Conservation (phyloP, 1,139 yeast genomes). For the Nakaseomyces uthaithaninus region DNA sequence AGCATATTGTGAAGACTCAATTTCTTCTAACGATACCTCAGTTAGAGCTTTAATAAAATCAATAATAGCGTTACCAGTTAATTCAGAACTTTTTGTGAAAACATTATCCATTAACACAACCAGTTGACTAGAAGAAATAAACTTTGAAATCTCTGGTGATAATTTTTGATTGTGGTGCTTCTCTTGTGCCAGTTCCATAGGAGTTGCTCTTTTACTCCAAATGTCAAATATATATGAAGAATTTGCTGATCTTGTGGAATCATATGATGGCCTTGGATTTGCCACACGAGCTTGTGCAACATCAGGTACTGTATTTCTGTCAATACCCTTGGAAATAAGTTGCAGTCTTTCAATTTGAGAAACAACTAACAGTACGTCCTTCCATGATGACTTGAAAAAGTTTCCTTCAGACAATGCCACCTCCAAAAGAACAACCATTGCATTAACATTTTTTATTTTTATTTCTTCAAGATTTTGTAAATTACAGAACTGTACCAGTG, state of each 20-base stretch:
- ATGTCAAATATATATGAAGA: slow-evolving; percentile 31
- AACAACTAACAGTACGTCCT: slow-evolving; percentile 67
- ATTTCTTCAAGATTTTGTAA: slow-evolving; percentile 73
- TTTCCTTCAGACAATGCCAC: slow-evolving; percentile 76
- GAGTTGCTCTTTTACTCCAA: slow-evolving; percentile 40
- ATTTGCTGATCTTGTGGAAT: slow-evolving; percentile 39
- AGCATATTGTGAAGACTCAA: slow-evolving; percentile 77
- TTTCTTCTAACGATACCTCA: slow-evolving; percentile 83
- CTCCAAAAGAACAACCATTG: slow-evolving; percentile 65
- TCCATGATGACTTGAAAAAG: slow-evolving; percentile 68
- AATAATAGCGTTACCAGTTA: slow-evolving; percentile 77
- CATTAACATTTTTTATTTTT: slow-evolving; percentile 71
- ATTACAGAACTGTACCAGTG: slow-evolving; percentile 79
- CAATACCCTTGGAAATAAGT: slow-evolving; percentile 80
- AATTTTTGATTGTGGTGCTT: slow-evolving; percentile 45
- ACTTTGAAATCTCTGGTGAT: slow-evolving; percentile 48
- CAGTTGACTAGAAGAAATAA: slow-evolving; percentile 64
- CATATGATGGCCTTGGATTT: slow-evolving; percentile 46
- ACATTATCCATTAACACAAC: slow-evolving; percentile 82
- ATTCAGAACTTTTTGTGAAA: slow-evolving; percentile 71
- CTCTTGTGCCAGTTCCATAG: slow-evolving; percentile 42
- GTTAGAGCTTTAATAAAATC: slow-evolving; percentile 82
- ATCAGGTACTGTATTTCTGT: slow-evolving; percentile 80
- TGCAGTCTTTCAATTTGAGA: slow-evolving; percentile 90
- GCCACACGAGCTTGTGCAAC: slow-evolving; percentile 59